A percentile compares a stretch with the other conserved stretches of the same genome.
phyloP scores from a whole-genome alignment of 345 rosid genomes.

The Populus davidiana region DNA sequence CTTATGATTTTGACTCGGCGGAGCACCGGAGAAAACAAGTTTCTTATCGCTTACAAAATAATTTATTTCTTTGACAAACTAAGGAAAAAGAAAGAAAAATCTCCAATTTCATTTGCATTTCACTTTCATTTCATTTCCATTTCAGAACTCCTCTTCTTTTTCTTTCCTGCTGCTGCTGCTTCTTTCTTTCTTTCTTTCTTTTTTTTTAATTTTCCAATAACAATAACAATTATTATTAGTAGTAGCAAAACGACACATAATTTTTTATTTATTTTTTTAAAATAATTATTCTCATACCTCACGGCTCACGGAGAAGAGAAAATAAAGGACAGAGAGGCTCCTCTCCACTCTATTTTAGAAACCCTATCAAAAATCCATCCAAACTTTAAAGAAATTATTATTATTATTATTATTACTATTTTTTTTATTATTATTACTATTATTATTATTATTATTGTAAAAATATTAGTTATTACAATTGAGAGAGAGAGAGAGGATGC shows the following conservation, averaged over 20 bases:
- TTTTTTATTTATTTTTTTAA: not conserved
- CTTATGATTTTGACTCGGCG: conserved; percentile 39
- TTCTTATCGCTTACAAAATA: conserved; percentile 11
- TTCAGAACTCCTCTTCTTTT: not conserved
- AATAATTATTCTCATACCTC: not conserved
- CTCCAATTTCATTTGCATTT: conserved; percentile 40
- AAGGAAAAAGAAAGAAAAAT: conserved; percentile 4
- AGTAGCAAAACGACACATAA: not conserved
- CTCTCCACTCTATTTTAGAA: not conserved
- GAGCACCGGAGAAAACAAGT: conserved; percentile 31
- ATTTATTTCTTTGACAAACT: not conserved
- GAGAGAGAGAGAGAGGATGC: conserved; percentile 42
- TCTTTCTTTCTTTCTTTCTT: no score
- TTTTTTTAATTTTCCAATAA: not conserved
- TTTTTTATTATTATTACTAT: not conserved
- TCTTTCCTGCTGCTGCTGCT: no score
- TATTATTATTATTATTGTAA: no score
- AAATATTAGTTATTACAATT: no score
- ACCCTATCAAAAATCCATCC: not conserved
- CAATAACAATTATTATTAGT: not conserved
- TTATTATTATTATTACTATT: no score
- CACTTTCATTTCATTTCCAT: conserved; percentile 33
- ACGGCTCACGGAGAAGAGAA: not conserved
- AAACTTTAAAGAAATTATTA: not conserved
- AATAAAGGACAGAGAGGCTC: not conserved